phyloP scores from a whole-genome alignment of 129 eudicot species.

The Tagetes erecta region DNA sequence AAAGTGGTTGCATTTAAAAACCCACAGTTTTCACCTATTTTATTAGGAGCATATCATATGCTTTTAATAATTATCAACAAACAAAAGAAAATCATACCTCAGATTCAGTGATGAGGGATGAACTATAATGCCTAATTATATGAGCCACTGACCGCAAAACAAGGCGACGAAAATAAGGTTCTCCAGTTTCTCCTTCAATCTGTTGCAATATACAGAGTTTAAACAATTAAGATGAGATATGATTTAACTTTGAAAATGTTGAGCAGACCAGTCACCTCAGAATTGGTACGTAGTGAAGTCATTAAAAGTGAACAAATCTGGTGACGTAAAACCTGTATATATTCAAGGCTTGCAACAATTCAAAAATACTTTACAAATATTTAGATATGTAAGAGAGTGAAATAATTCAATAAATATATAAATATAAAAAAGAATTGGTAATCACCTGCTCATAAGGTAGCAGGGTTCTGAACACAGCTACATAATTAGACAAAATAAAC shows the following conservation, averaged over 20 bases:
- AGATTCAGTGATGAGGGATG: slow-evolving; percentile 86
- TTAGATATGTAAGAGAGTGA: not conserved
- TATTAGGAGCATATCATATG: slow-evolving; percentile 5
- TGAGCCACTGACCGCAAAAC: slow-evolving; percentile 96
- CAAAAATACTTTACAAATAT: slow-evolving; percentile 18
- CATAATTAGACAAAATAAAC: slow-evolving; percentile 86
- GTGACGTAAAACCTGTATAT: slow-evolving; percentile 80
- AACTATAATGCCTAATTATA: slow-evolving; percentile 96
- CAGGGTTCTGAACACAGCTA: slow-evolving; percentile 82
- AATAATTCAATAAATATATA: not conserved
- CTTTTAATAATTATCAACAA: slow-evolving; percentile 14
- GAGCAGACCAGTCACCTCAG: slow-evolving; percentile 62
- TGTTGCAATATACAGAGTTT: slow-evolving; percentile 31
- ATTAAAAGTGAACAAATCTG: slow-evolving; percentile 96
- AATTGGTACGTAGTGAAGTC: slow-evolving; percentile 97
- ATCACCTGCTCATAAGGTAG: slow-evolving; percentile 90
- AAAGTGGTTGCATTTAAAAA: not conserved
- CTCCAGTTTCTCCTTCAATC: slow-evolving; percentile 98
- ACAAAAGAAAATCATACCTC: slow-evolving; percentile 56
- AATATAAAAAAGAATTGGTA: not conserved
- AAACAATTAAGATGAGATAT: slow-evolving; percentile 10
- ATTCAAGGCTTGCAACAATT: slow-evolving; percentile 24
- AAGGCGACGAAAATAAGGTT: slow-evolving; percentile 92
- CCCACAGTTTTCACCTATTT: slow-evolving; percentile 12
- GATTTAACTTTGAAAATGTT: slow-evolving; percentile 16